phyloP scores from a whole-genome alignment of 495 filamentous ascomycete genomes.

The Lasiosphaeris hirsuta region DNA sequence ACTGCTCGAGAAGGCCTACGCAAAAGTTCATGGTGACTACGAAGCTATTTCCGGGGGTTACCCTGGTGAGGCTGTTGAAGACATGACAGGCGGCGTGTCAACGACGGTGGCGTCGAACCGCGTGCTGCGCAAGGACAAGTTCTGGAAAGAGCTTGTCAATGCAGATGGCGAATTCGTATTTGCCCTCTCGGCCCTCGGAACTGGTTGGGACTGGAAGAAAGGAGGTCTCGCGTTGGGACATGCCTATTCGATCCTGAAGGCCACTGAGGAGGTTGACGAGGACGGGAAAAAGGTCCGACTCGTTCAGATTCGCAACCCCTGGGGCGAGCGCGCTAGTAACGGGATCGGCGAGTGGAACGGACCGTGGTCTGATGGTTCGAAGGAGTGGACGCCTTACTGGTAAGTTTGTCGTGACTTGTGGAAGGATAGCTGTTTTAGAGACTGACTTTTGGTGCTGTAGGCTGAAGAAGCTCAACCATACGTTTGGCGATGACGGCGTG shows the following conservation, averaged over 20 bases:
- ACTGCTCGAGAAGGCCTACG: constrained; percentile 77
- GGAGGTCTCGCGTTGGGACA: constrained; percentile 66
- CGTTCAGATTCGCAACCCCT: constrained; percentile 66
- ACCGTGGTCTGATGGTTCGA: constrained; percentile 64
- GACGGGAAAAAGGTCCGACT: constrained; percentile 43
- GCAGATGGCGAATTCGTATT: constrained; percentile 29
- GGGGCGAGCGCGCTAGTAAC: constrained; percentile 46
- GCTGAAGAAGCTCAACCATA: constrained; percentile 66
- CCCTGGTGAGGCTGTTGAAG: constrained; percentile 72
- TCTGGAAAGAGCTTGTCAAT: constrained; percentile 71
- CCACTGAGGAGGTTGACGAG: constrained; percentile 62
- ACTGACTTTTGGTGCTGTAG: not conserved
- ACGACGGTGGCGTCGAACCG: constrained; percentile 47
- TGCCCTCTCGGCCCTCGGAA: constrained; percentile 14
- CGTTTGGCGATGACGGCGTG: constrained; percentile 71
- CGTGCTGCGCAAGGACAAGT: constrained; percentile 66
- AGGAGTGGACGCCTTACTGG: constrained; percentile 74
- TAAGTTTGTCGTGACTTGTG: not conserved
- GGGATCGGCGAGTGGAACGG: constrained; percentile 62
- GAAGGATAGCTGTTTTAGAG: not conserved
- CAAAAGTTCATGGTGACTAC: constrained; percentile 66
- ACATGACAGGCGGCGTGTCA: constrained; percentile 74
- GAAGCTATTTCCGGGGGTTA: constrained; percentile 67
- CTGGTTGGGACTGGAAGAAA: constrained; percentile 29
- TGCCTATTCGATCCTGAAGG: constrained; percentile 73